These are phyloP conservation scores for Neurospora tetraspora DNA, from an alignment of 495 filamentous ascomycete species.

Conservation along the genomic window DNA sequence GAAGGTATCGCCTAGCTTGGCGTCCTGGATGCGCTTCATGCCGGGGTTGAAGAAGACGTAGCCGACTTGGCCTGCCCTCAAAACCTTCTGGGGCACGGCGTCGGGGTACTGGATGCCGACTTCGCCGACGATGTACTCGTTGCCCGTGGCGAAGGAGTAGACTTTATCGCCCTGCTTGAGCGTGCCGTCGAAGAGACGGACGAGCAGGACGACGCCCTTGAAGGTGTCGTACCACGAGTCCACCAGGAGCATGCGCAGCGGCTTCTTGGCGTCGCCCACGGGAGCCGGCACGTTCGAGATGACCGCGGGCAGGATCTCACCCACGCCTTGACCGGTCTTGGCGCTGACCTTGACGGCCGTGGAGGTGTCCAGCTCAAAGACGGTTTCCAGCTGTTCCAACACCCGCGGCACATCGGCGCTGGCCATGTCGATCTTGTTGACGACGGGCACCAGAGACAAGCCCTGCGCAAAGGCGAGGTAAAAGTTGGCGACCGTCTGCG, in stretches of 20 bases:
- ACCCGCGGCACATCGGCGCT: conserved; percentile 78
- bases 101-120: conserved; percentile 94
- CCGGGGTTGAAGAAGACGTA: conserved; percentile 96
- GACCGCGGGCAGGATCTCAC: conserved; percentile 68
- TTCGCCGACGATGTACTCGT: conserved; percentile 87
- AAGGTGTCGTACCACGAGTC: conserved; percentile 98
- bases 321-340: conserved; percentile 85
- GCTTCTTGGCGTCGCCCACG: conserved; percentile 56
- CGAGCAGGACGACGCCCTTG: conserved; percentile 84
- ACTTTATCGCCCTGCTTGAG: conserved; percentile 75
- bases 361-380: conserved; percentile 78
- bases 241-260: conserved; percentile 77
- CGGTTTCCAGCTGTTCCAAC: conserved; percentile 70
- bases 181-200: conserved; percentile 83
- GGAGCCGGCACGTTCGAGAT: conserved; percentile 78
- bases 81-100: conserved; percentile 66
- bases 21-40: conserved; percentile 92
- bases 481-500: conserved; percentile 96
- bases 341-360: conserved; percentile 81
- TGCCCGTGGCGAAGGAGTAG: conserved; percentile 71
- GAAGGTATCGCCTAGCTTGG: conserved; percentile 91
- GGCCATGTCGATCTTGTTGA: conserved; percentile 92
- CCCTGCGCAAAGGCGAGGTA: conserved; percentile 92
- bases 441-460: conserved; percentile 73
- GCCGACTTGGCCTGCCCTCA: conserved; percentile 88